These are phyloP conservation scores for Globisporangium ultimum DNA, from an alignment of 352 stramenopile genomes.

Conservation along the genomic window DNA sequence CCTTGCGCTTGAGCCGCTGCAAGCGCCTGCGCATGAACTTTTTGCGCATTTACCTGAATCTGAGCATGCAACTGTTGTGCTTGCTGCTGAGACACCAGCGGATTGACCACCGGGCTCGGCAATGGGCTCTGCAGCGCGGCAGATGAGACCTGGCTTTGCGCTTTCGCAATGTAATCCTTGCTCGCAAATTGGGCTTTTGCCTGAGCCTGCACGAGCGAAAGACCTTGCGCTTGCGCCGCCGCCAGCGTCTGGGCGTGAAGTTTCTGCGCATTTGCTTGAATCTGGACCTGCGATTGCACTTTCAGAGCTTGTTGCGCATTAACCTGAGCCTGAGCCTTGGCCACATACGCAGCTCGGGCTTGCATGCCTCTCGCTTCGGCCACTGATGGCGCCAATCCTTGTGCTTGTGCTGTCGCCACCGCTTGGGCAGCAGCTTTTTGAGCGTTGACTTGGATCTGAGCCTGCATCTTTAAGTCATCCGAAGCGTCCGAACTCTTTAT, in stretches of 20 bases:
- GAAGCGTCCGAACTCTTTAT: constrained; percentile 32
- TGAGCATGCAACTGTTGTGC: constrained; percentile 84
- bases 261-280: constrained; percentile 88
- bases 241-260: constrained; percentile 82
- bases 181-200: constrained; percentile 84
- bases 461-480: constrained; percentile 78
- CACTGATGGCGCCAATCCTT: constrained; percentile 64
- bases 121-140: constrained; percentile 49
- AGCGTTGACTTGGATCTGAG: constrained; percentile 82
- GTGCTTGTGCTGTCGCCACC: constrained; percentile 68
- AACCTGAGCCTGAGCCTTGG: constrained; percentile 83
- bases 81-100: constrained; percentile 74
- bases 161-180: constrained; percentile 89
- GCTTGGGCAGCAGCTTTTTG: constrained; percentile 82
- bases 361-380: constrained; percentile 79
- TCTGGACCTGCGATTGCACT: constrained; percentile 85
- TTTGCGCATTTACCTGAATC: constrained; percentile 89
- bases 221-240: constrained; percentile 76
- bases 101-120: constrained; percentile 41
- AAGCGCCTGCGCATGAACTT: constrained; percentile 86
- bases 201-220: constrained; percentile 84
- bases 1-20: constrained; percentile 81
- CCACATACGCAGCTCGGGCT: constrained; percentile 80
- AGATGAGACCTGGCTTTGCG: constrained; percentile 77
- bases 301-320: constrained; percentile 81